phyloP scores from a whole-genome alignment of 306 rosid genomes.

The Erythrophleum fordii region DNA sequence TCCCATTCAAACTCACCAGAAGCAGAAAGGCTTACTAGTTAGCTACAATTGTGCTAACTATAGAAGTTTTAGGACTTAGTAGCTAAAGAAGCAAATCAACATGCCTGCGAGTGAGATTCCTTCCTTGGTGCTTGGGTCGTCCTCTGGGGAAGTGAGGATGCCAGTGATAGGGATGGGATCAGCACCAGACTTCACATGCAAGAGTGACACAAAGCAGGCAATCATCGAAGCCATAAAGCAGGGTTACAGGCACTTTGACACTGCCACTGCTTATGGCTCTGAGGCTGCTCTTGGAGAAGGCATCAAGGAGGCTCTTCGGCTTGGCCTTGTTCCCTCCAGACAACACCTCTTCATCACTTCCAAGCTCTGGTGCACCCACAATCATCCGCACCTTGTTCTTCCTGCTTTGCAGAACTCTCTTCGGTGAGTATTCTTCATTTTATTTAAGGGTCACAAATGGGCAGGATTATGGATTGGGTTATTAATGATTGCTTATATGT shows the following conservation, averaged over 20 bases:
- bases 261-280: constrained; percentile 52
- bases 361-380: constrained; percentile 53
- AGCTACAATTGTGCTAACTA: neutral
- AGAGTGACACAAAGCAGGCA: constrained; percentile 48
- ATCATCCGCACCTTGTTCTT: constrained; percentile 50
- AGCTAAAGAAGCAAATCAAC: neutral
- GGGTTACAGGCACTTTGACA: constrained; percentile 57
- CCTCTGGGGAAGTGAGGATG: neutral
- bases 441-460: too few relatives aligned
- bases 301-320: constrained; percentile 41
- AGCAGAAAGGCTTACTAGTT: too few relatives aligned
- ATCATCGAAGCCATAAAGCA: constrained; percentile 51
- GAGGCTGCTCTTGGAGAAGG: constrained; percentile 54
- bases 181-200: constrained; percentile 53
- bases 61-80: neutral
- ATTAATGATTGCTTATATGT: neutral
- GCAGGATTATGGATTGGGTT: too few relatives aligned
- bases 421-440: constrained; percentile 12
- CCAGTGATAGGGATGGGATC: constrained; percentile 58
- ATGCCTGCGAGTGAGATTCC: constrained; percentile 40
- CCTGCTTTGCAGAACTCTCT: constrained; percentile 49
- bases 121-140: constrained; percentile 24
- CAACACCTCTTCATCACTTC: constrained; percentile 59
- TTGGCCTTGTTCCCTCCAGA: constrained; percentile 43
- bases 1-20: neutral